Evolutionary conservation across 169 alveolate species (phyloP).

Genomic region (Babesia bovis): DNA sequence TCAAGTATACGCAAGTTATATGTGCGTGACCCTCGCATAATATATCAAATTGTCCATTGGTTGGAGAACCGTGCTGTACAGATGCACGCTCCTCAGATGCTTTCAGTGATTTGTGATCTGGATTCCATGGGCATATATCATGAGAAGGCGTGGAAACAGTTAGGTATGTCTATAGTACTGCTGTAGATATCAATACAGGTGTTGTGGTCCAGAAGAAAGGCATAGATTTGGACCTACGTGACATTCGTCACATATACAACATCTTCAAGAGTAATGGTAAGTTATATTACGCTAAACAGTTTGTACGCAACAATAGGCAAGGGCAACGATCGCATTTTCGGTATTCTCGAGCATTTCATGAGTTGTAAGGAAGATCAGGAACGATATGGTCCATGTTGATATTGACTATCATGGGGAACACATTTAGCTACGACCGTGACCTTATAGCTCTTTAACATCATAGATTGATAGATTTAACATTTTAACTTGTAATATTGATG

Average conservation of each 20-base stretch:
- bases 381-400: conserved; percentile 71
- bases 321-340: conserved; percentile 78
- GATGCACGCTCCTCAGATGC: conserved; percentile 77
- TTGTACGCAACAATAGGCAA: conserved; percentile 54
- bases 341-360: conserved; percentile 76
- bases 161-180: conserved; percentile 26
- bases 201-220: conserved; percentile 79
- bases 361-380: conserved; percentile 73
- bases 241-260: conserved; percentile 51
- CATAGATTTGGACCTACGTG: conserved; percentile 66
- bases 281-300: background rate
- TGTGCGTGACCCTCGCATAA: conserved; percentile 71
- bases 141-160: conserved; percentile 80
- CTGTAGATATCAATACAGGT: conserved; percentile 21
- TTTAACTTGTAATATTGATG: too few species aligned
- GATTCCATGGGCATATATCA: conserved; percentile 74
- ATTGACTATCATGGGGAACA: conserved; percentile 13
- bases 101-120: conserved; percentile 62
- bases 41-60: conserved; percentile 76
- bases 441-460: background rate
- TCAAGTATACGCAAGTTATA: conserved; percentile 56
- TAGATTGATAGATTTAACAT: too few species aligned
- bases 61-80: conserved; percentile 73
- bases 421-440: too few species aligned
- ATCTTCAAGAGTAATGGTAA: conserved; percentile 72